These are phyloP conservation scores for Pascua guehoae DNA, from an alignment of 1,284 basidiomycete genomes.

Conservation along the genomic window DNA sequence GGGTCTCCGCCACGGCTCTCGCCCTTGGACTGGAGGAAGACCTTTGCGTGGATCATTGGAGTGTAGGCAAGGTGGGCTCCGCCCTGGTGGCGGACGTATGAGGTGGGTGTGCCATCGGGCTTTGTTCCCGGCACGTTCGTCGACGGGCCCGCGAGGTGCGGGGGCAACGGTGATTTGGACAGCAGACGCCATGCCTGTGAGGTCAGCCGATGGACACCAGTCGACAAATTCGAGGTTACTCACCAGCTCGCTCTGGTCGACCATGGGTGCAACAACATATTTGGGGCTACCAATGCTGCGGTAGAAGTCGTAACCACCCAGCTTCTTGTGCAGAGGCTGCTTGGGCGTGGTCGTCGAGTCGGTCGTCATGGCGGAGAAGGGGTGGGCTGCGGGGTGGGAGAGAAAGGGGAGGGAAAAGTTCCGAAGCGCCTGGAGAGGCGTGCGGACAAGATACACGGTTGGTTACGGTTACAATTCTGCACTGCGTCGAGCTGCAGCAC, in stretches of 20 bases:
- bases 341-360: conserved; percentile 1
- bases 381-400: not conserved
- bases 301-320: conserved; percentile 79
- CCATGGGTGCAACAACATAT: conserved; percentile 93
- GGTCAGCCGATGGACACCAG: not conserved
- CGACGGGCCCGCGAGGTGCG: conserved; percentile 24
- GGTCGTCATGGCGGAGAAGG: not conserved
- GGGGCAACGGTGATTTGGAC: conserved; percentile 72
- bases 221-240: conserved; percentile 36
- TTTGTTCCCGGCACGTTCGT: conserved; percentile 8
- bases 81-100: conserved; percentile 31
- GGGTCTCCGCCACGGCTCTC: conserved; percentile 48
- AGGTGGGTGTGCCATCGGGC: conserved; percentile 2
- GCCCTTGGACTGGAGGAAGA: conserved; percentile 59
- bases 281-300: conserved; percentile 75
- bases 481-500: too few relatives aligned
- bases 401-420: too few relatives aligned
- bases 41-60: conserved; percentile 96
- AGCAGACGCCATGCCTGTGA: conserved; percentile 81
- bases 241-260: conserved; percentile 93
- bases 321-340: conserved; percentile 51
- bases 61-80: conserved; percentile 75
- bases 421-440: too few relatives aligned
- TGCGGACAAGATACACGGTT: too few relatives aligned
- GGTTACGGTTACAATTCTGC: too few relatives aligned